A percentile compares a stretch with the other conserved stretches of the same genome.
Evolutionary conservation across 805 yeast species (phyloP).

Genomic region (Kodamaea kakaduensis): DNA sequence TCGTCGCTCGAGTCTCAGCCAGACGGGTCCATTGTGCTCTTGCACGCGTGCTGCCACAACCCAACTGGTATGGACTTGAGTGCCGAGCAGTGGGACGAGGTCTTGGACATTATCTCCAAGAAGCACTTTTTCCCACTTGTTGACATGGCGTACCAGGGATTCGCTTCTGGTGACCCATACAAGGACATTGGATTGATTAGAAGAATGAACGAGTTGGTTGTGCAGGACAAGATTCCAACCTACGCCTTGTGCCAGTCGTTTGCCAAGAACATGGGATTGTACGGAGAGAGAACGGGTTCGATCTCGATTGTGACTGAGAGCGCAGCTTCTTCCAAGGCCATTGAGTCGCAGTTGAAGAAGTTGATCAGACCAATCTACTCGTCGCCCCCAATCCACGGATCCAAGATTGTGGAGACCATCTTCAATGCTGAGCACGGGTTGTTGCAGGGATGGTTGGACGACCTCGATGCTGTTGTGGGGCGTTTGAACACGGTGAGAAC

Average conservation of each 20-base stretch:
- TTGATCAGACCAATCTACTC: slow-evolving; percentile 85
- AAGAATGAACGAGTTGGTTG: slow-evolving; percentile 45
- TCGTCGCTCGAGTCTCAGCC: slow-evolving; percentile 52
- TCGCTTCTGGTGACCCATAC: slow-evolving; percentile 79
- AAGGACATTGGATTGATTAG: slow-evolving; percentile 56
- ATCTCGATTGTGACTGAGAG: slow-evolving; percentile 59
- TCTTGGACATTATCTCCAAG: slow-evolving; percentile 57
- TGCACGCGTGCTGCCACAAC: slow-evolving; percentile 96
- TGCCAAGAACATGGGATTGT: slow-evolving; percentile 48
- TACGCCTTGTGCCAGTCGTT: slow-evolving; percentile 50
- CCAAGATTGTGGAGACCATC: slow-evolving; percentile 79
- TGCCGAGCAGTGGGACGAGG: slow-evolving; percentile 71
- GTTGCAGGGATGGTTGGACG: slow-evolving; percentile 71
- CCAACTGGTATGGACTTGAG: slow-evolving; percentile 96
- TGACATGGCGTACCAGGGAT: slow-evolving; percentile 95
- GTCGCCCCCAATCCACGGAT: slow-evolving; percentile 93
- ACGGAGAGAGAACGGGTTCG: slow-evolving; percentile 69
- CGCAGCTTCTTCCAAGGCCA: slow-evolving; percentile 46
- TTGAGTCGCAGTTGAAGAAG: slow-evolving; percentile 78
- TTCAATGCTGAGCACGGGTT: slow-evolving; percentile 53
- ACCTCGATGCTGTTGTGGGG: slow-evolving; percentile 73
- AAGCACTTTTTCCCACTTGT: slow-evolving; percentile 72
- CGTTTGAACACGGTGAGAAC: slow-evolving; percentile 73
- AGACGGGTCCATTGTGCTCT: slow-evolving; percentile 60
- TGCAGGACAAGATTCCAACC: slow-evolving; percentile 47